phyloP scores from a whole-genome alignment of 768 basidiomycete species.

The Rossbeevera mucosa region DNA sequence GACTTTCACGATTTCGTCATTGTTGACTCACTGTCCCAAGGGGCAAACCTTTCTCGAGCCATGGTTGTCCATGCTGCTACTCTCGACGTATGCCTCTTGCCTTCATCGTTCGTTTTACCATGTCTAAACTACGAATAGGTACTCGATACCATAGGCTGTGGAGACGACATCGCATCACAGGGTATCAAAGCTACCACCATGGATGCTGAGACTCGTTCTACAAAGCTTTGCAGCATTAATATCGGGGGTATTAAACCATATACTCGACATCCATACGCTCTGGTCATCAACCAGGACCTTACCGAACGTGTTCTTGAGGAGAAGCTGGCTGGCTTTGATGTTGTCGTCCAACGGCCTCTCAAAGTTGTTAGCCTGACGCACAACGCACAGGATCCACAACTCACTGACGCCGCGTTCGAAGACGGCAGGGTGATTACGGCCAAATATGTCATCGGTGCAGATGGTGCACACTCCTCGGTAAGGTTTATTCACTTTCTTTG shows the following conservation, averaged over 20 bases:
- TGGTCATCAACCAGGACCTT: conserved; percentile 42
- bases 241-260: conserved; percentile 35
- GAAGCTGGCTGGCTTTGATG: conserved; percentile 28
- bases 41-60: conserved; percentile 41
- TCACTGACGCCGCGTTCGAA: conserved; percentile 43
- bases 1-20: conserved; percentile 39
- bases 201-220: conserved; percentile 30
- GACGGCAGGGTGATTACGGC: conserved; percentile 40
- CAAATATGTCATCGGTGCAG: conserved; percentile 48
- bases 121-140: conserved; percentile 37
- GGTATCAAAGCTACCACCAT: conserved; percentile 32
- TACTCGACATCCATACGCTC: conserved; percentile 41
- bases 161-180: conserved; percentile 33
- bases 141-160: conserved; percentile 42
- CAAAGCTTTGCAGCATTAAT: conserved; percentile 25
- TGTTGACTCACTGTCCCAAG: conserved; percentile 36
- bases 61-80: conserved; percentile 45
- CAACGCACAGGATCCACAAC: conserved; percentile 21
- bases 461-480: conserved; percentile 46
- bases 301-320: conserved; percentile 42
- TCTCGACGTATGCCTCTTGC: conserved; percentile 39
- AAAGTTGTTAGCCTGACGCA: conserved; percentile 36
- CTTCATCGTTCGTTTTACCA: not conserved
- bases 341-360: conserved; percentile 35
- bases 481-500: conserved; percentile 4